A percentile compares a stretch with the other conserved stretches of the same genome.
Conservation (phyloP, 2,329 filamentous ascomycete genomes). For the Aspergillus neoniger region DNA sequence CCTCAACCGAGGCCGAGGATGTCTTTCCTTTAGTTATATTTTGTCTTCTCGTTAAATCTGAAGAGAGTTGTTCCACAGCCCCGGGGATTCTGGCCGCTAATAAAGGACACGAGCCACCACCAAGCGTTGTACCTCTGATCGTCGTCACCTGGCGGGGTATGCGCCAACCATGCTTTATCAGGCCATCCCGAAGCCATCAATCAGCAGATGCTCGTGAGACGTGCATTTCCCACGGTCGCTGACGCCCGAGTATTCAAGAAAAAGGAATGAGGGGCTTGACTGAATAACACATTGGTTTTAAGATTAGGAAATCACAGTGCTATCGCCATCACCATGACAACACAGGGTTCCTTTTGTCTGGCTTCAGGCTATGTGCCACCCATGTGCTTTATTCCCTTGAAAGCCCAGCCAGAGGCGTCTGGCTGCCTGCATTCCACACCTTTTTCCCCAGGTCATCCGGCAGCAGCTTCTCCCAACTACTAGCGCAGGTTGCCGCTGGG, state of each 20-base stretch:
- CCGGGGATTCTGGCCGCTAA: background rate
- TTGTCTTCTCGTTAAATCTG: background rate
- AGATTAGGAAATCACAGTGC: background rate
- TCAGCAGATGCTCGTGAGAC: constrained; percentile 7
- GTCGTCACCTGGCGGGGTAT: constrained; percentile 10
- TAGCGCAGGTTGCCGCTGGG: background rate
- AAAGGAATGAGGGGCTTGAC: background rate
- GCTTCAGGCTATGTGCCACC: background rate
- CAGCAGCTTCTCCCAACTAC: background rate
- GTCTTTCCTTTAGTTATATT: background rate
- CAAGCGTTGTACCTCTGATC: constrained; percentile 6
- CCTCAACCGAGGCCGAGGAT: background rate
- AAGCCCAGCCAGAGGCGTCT: background rate
- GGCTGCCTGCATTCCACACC: background rate
- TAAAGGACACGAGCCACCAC: background rate
- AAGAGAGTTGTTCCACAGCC: background rate
- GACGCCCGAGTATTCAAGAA: background rate
- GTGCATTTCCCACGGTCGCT: constrained; percentile 1
- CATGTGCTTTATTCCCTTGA: background rate
- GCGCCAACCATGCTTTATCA: constrained; percentile 10
- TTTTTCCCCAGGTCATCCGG: constrained; percentile 1
- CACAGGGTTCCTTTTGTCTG: background rate
- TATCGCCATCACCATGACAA: constrained; percentile 1
- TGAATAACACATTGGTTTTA: background rate
- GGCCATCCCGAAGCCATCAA: constrained; percentile 5